A percentile compares a stretch with the other conserved stretches of the same genome.
These are phyloP conservation scores for Trichophyton simii DNA, from an alignment of 2,329 filamentous ascomycete genomes.

Conservation along the genomic window DNA sequence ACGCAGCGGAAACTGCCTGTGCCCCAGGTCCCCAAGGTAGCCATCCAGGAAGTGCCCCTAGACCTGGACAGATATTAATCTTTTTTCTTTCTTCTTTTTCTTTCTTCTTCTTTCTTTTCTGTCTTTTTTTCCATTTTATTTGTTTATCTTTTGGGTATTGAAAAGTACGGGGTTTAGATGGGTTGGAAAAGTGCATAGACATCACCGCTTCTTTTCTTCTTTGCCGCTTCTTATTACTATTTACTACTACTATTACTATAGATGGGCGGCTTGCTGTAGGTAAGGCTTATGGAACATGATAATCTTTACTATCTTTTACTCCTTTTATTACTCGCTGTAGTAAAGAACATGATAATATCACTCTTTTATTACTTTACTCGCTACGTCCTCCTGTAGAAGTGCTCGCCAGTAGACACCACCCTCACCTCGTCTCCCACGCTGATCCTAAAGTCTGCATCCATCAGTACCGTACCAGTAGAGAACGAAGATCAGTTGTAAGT, in stretches of 20 bases:
- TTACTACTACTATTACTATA: neutral
- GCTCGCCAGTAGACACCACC: slow-evolving; percentile 31
- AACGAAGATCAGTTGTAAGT: neutral
- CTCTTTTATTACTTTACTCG: too few relatives aligned
- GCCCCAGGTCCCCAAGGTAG: slow-evolving; percentile 75
- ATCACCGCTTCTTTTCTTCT: neutral
- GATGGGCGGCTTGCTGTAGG: neutral
- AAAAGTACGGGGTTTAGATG: neutral
- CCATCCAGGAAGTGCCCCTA: slow-evolving; percentile 59
- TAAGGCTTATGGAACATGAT: neutral
- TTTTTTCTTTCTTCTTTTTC: neutral
- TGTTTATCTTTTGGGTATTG: neutral
- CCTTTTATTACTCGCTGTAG: neutral
- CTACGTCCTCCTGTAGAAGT: slow-evolving; percentile 19
- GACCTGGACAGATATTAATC: slow-evolving; percentile 11
- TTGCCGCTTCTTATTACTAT: neutral
- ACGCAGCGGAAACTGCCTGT: slow-evolving; percentile 83
- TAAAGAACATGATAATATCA: slow-evolving; percentile 17
- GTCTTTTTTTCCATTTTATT: neutral
- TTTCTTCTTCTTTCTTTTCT: neutral
- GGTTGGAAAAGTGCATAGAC: neutral
- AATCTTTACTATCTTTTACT: slow-evolving; percentile 19
- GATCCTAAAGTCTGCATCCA: slow-evolving; percentile 21
- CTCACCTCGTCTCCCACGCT: slow-evolving; percentile 29
- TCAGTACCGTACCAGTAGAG: neutral